Evolutionary conservation across 139 green algal species (phyloP).

Genomic region (Yamagishiella unicocca): DNA sequence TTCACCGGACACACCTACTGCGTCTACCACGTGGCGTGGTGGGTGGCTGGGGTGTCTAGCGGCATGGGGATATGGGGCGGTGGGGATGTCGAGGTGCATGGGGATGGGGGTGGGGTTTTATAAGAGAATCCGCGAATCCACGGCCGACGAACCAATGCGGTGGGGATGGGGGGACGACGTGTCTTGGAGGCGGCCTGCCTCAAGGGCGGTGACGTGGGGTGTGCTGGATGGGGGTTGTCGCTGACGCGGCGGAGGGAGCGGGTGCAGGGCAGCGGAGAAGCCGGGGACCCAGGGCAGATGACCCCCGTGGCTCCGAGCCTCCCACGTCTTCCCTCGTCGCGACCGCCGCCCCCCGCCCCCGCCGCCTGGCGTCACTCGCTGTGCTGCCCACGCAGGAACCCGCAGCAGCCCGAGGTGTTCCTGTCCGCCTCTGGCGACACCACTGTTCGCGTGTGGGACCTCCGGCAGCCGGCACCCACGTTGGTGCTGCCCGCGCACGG

Average conservation of each 20-base stretch:
- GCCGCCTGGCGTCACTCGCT: not conserved
- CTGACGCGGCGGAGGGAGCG: no score
- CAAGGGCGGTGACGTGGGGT: no score
- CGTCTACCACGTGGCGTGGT: conserved; percentile 96
- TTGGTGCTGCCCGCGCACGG: conserved; percentile 90
- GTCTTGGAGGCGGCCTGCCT: not conserved
- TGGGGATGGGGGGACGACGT: not conserved
- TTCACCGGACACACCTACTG: conserved; percentile 96
- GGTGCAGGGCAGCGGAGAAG: no score
- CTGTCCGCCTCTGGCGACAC: conserved; percentile 88
- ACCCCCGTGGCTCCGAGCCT: not conserved
- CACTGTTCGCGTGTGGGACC: conserved; percentile 91
- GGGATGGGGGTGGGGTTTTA: no score
- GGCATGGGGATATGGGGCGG: no score
- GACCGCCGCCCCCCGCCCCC: not conserved
- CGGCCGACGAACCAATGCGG: no score
- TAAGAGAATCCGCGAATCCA: no score
- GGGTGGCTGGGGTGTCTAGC: not conserved
- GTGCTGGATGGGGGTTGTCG: no score
- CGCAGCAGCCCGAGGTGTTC: conserved; percentile 85
- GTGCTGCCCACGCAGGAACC: conserved; percentile 77
- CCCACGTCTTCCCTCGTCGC: not conserved
- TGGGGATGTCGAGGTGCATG: not conserved
- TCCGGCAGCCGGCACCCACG: conserved; percentile 80
- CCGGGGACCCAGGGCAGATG: no score